Evolutionary conservation across 1,284 basidiomycete species (phyloP).

Genomic region (Vanrija humicola): DNA sequence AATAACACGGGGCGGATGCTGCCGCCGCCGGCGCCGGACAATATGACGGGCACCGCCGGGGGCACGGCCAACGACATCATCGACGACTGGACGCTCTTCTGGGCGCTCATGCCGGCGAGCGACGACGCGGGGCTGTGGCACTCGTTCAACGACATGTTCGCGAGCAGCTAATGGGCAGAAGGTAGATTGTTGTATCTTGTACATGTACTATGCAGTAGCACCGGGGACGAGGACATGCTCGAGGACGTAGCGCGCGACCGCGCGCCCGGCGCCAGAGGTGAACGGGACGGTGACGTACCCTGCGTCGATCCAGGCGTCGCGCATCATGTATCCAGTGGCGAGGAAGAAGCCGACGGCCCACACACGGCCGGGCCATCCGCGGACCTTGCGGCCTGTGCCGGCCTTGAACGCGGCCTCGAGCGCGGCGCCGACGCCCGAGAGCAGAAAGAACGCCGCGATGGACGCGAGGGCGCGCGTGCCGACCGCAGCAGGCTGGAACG

Average conservation of each 20-base stretch:
- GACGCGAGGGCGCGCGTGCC: slow-evolving; percentile 5
- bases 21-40: too few relatives aligned
- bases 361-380: slow-evolving; percentile 8
- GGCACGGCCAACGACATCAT: neutral
- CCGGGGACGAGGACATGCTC: too few relatives aligned
- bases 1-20: neutral
- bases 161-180: neutral
- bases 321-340: too few relatives aligned
- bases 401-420: slow-evolving; percentile 9
- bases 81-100: slow-evolving; percentile 5
- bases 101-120: slow-evolving; percentile 4
- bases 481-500: slow-evolving; percentile 10
- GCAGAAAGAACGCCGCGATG: slow-evolving; percentile 11
- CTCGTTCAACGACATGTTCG: slow-evolving; percentile 3
- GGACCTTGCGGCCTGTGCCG: slow-evolving; percentile 9
- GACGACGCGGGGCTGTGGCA: slow-evolving; percentile 3
- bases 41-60: too few relatives aligned
- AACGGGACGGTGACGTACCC: too few relatives aligned
- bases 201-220: too few relatives aligned
- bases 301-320: too few relatives aligned
- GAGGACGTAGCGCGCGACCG: too few relatives aligned
- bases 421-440: slow-evolving; percentile 6
- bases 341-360: slow-evolving; percentile 6
- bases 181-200: too few relatives aligned
- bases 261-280: too few relatives aligned